phyloP scores from a whole-genome alignment of 805 yeast species.

The Myxozyma sirexii region DNA sequence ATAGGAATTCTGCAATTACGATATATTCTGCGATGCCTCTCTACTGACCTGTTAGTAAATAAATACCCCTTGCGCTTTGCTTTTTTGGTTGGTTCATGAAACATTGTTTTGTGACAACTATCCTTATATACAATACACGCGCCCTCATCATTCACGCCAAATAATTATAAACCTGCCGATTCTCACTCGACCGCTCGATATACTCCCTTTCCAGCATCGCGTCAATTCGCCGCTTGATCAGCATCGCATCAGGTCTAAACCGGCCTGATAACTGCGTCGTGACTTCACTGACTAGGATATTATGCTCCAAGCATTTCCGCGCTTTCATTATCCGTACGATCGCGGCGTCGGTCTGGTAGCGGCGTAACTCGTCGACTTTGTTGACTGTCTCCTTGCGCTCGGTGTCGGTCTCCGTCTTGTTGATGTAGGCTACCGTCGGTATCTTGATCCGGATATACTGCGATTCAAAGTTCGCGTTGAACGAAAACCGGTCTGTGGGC shows the following conservation, averaged over 20 bases:
- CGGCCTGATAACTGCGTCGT: slow-evolving; percentile 60
- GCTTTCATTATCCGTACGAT: slow-evolving; percentile 86
- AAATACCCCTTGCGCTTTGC: too few relatives aligned
- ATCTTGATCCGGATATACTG: slow-evolving; percentile 73
- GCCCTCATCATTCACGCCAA: slow-evolving; percentile 52
- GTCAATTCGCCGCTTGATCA: slow-evolving; percentile 73
- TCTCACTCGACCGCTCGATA: slow-evolving; percentile 66
- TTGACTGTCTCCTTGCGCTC: slow-evolving; percentile 56
- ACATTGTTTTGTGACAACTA: too few relatives aligned
- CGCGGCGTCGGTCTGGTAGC: slow-evolving; percentile 77
- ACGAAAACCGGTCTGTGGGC: slow-evolving; percentile 61
- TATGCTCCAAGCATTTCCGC: slow-evolving; percentile 61
- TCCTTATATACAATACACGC: too few relatives aligned
- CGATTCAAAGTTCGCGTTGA: slow-evolving; percentile 70
- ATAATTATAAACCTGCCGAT: slow-evolving; percentile 63
- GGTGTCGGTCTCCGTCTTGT: slow-evolving; percentile 52
- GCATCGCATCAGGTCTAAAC: slow-evolving; percentile 67
- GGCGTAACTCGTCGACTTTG: slow-evolving; percentile 63
- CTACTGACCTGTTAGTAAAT: too few relatives aligned
- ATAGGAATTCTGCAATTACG: slow-evolving; percentile 2
- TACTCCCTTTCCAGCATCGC: slow-evolving; percentile 81
- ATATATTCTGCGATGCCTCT: slow-evolving; percentile 14
- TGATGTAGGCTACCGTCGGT: slow-evolving; percentile 57
- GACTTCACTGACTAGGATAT: slow-evolving; percentile 67
- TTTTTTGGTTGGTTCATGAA: too few relatives aligned